Evolutionary conservation across 495 filamentous ascomycete species (phyloP).

Genomic region (Daldinia grandis): DNA sequence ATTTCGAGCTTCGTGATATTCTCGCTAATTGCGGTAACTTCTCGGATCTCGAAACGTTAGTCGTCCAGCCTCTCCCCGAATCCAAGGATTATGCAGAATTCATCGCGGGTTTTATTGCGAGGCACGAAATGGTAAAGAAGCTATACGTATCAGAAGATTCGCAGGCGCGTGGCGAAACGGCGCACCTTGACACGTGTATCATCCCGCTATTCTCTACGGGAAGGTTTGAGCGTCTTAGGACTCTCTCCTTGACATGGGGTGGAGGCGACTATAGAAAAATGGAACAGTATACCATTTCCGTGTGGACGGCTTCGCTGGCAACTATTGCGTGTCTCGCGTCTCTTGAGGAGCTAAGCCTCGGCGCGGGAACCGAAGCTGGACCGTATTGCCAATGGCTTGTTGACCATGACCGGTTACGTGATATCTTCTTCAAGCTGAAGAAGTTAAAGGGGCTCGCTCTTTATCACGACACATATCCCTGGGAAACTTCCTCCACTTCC

Average conservation of each 20-base stretch:
- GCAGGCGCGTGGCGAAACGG: background rate
- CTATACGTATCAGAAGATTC: background rate
- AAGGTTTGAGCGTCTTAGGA: background rate
- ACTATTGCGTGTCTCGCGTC: background rate
- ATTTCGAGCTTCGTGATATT: background rate
- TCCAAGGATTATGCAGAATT: background rate
- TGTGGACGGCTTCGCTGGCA: background rate
- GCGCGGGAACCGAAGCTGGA: background rate
- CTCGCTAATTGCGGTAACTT: background rate
- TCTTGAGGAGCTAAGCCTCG: background rate
- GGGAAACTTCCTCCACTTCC: background rate
- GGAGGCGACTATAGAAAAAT: background rate
- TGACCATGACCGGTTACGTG: background rate
- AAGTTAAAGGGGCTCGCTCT: background rate
- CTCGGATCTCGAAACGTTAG: background rate
- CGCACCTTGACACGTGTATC: background rate
- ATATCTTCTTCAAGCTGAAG: background rate
- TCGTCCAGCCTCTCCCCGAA: background rate
- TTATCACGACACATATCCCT: background rate
- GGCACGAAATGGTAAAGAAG: background rate
- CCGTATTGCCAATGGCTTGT: background rate
- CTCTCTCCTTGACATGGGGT: background rate
- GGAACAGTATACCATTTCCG: background rate
- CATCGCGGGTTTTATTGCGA: background rate
- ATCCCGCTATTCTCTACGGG: background rate